Evolutionary conservation across 2,329 filamentous ascomycete genomes (phyloP), one percentile per base, ranked within the genome.

Genomic region (Thermochaetoides dissita): DNA sequence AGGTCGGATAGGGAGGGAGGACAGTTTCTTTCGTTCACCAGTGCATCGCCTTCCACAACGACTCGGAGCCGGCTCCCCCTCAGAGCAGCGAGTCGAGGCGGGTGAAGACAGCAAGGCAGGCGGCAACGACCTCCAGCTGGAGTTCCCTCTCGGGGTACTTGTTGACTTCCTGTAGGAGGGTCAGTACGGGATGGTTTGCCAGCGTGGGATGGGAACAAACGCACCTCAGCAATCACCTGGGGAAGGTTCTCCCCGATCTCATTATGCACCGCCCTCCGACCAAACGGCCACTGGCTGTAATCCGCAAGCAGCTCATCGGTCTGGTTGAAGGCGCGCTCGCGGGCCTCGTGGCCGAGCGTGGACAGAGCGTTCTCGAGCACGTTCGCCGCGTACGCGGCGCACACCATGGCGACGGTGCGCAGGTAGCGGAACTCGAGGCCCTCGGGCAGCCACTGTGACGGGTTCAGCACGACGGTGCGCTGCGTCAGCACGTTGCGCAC

Each of bases 251-350:
- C 87, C 38, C 87, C 91, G 42, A 96, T 87, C 30, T 87, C 87
- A 50, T 86, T 76, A 33, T 65, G 77, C 31, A 78, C 77, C 29
- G 85, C 83, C 63, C 88, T 83, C 65, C 80, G 82, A 41, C 81
- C 87, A 66, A 98, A 98, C 0, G 91, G 91, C 81, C 83, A 98
- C 67, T 96, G 91, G 56, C 86, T 94, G 64, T 95, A 98, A 60
- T 96, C 89, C 35, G 86, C 86, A 45, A 98, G 69, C 50, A 98
- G 67, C 65, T 96, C 91, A 61, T 98, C 91, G 11, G 94, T 94
- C 68, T 96, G 89, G 34, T 87, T 86, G 63, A 96, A 98, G 5
- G 91, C 89, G 52, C 89, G 74, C 65, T 98, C 91, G 53, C 91
- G 73, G 43, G 89, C 81, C 67, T 98, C 91, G 59, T 96, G 91